A percentile compares a stretch with the other conserved stretches of the same genome.
Evolutionary conservation across 2,329 filamentous ascomycete genomes (phyloP).

Genomic region (Acrocalymma vagum): DNA sequence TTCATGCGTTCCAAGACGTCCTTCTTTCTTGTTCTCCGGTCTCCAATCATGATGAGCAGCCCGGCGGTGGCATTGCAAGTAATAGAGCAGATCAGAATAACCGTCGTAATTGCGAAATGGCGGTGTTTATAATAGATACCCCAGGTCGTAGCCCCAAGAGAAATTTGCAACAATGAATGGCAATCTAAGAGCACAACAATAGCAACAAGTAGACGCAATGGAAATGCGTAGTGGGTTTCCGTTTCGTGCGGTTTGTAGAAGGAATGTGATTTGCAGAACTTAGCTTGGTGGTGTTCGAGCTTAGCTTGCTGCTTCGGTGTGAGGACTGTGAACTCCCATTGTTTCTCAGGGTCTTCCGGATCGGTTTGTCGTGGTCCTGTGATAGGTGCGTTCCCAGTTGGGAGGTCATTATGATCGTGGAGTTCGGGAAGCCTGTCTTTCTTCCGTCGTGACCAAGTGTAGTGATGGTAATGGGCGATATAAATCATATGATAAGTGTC

Average conservation of each 20-base stretch:
- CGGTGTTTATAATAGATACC: conserved; percentile 75
- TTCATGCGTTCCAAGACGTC: conserved; percentile 81
- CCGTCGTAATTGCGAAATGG: conserved; percentile 77
- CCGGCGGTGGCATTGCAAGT: conserved; percentile 80
- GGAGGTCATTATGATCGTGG: conserved; percentile 74
- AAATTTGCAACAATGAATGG: conserved; percentile 82
- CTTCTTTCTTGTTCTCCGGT: conserved; percentile 82
- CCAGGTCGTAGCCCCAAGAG: conserved; percentile 81
- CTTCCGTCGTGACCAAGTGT: conserved; percentile 72
- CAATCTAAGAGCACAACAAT: conserved; percentile 82
- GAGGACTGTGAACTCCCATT: conserved; percentile 67
- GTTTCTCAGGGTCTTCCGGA: conserved; percentile 43
- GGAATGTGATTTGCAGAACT: conserved; percentile 82
- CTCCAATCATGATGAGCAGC: conserved; percentile 78
- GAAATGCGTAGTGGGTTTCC: conserved; percentile 81
- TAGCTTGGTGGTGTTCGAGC: conserved; percentile 79
- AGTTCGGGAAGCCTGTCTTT: conserved; percentile 69
- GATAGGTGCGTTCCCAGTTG: conserved; percentile 55
- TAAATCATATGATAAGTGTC: conserved; percentile 91
- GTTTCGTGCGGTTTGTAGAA: conserved; percentile 93
- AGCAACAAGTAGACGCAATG: conserved; percentile 75
- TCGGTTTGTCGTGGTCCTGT: conserved; percentile 48
- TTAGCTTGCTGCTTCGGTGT: conserved; percentile 71
- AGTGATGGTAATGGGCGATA: conserved; percentile 75
- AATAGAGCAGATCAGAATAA: conserved; percentile 82